Evolutionary conservation across 108 stramenopile species (phyloP).

Genomic region (Cyclotella cryptica): DNA sequence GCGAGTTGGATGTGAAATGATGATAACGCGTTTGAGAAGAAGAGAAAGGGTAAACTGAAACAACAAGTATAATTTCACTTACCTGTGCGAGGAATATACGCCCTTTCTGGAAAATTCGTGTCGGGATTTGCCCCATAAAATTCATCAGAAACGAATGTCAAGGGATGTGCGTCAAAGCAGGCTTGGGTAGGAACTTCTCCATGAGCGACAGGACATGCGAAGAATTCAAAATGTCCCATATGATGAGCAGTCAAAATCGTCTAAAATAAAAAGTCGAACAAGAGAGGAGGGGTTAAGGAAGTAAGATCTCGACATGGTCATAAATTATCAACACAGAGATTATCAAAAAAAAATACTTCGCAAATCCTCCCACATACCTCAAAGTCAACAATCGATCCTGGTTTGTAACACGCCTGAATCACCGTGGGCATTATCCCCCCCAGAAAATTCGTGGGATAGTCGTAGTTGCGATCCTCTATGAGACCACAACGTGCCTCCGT

Average conservation of each 20-base stretch:
- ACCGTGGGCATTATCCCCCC: conserved; percentile 49
- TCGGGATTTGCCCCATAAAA: conserved; percentile 54
- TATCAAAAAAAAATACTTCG: too few relatives aligned
- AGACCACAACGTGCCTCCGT: conserved; percentile 41
- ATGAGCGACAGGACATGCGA: conserved; percentile 49
- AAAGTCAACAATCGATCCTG: conserved; percentile 54
- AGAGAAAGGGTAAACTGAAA: background rate
- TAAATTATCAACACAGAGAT: too few relatives aligned
- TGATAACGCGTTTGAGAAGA: background rate
- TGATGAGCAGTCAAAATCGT: conserved; percentile 65
- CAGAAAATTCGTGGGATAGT: conserved; percentile 45
- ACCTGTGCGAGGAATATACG: conserved; percentile 56
- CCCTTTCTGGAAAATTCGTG: conserved; percentile 56
- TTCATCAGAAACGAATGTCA: conserved; percentile 63
- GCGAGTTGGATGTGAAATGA: background rate
- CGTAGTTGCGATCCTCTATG: conserved; percentile 51
- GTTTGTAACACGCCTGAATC: conserved; percentile 50
- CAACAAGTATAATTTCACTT: background rate
- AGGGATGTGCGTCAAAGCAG: conserved; percentile 58
- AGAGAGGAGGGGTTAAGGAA: too few relatives aligned
- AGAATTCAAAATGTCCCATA: conserved; percentile 60
- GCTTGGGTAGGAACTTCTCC: conserved; percentile 59
- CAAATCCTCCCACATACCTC: conserved; percentile 1
- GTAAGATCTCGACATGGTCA: too few relatives aligned
- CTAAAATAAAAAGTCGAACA: background rate